These are phyloP conservation scores for Mycena vulgaris DNA, from an alignment of 768 basidiomycete species.

Conservation along the genomic window DNA sequence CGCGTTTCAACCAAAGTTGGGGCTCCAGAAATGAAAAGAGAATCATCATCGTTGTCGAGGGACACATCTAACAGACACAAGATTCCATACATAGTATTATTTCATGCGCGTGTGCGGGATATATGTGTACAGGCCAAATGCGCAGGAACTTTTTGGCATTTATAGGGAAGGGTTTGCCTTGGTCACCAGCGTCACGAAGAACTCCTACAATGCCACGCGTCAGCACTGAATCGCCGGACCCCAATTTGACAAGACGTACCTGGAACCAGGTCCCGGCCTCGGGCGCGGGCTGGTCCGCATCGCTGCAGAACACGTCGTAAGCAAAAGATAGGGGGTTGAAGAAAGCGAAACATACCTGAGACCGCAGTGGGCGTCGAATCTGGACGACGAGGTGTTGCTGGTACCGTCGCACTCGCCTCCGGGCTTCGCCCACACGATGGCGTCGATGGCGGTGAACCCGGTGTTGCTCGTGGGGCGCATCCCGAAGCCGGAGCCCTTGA, in stretches of 20 bases:
- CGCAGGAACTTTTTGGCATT: constrained; percentile 17
- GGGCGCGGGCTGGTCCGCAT: constrained; percentile 69
- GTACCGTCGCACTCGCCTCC: constrained; percentile 63
- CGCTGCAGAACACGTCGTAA: constrained; percentile 48
- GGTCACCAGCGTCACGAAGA: constrained; percentile 70
- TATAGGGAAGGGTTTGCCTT: constrained; percentile 69
- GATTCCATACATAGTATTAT: not conserved
- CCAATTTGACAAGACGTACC: constrained; percentile 34
- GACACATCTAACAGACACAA: too few relatives aligned
- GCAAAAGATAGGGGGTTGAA: constrained; percentile 7
- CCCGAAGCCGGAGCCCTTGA: constrained; percentile 69
- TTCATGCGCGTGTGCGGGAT: not conserved
- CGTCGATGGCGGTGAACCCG: constrained; percentile 54
- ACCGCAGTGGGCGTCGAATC: constrained; percentile 55
- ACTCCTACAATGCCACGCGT: constrained; percentile 49
- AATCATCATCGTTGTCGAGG: too few relatives aligned
- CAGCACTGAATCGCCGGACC: not conserved
- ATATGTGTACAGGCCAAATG: not conserved
- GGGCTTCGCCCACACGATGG: constrained; percentile 64
- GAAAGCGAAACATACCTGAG: constrained; percentile 55
- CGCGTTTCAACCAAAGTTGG: too few relatives aligned
- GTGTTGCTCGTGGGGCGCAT: constrained; percentile 57
- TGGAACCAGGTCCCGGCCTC: constrained; percentile 81
- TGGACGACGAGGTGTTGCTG: constrained; percentile 49
- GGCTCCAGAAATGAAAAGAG: too few relatives aligned